These are phyloP conservation scores for Calcarisporium arbuscula DNA, from an alignment of 2,329 filamentous ascomycete genomes.

Conservation along the genomic window DNA sequence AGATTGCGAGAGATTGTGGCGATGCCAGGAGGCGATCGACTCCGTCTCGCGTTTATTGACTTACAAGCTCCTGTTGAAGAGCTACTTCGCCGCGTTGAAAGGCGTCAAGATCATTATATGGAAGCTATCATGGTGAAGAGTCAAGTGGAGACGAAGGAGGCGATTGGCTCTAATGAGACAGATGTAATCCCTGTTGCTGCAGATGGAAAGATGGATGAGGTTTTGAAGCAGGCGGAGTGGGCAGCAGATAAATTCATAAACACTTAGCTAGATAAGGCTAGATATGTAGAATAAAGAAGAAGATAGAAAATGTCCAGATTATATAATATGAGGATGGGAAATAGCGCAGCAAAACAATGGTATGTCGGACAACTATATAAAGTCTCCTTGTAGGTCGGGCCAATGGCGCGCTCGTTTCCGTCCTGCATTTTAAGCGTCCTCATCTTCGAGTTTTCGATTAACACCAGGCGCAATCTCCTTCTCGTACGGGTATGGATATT, in stretches of 20 bases:
- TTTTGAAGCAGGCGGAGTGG: neutral
- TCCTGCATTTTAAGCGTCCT: too few species aligned
- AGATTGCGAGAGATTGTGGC: neutral
- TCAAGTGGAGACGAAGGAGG: neutral
- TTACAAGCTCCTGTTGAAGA: neutral
- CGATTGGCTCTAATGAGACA: neutral
- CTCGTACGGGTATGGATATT: slow-evolving; percentile 3
- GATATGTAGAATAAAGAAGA: too few species aligned
- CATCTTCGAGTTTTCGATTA: too few species aligned
- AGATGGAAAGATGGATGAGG: neutral
- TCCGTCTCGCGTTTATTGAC: neutral
- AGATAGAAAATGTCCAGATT: too few species aligned
- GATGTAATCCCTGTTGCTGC: neutral
- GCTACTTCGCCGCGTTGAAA: neutral
- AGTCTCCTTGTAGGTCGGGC: too few species aligned
- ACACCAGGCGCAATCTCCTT: too few species aligned
- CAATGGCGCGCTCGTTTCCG: too few species aligned
- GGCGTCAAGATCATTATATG: neutral
- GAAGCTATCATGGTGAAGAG: neutral
- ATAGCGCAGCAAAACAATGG: too few species aligned
- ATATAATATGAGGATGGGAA: too few species aligned
- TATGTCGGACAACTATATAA: too few species aligned
- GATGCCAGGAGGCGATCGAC: neutral
- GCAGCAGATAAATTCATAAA: too few species aligned
- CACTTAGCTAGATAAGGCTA: too few species aligned